phyloP scores from a whole-genome alignment of 148 eudicot species.

The Rhododendron kiyosumense region DNA sequence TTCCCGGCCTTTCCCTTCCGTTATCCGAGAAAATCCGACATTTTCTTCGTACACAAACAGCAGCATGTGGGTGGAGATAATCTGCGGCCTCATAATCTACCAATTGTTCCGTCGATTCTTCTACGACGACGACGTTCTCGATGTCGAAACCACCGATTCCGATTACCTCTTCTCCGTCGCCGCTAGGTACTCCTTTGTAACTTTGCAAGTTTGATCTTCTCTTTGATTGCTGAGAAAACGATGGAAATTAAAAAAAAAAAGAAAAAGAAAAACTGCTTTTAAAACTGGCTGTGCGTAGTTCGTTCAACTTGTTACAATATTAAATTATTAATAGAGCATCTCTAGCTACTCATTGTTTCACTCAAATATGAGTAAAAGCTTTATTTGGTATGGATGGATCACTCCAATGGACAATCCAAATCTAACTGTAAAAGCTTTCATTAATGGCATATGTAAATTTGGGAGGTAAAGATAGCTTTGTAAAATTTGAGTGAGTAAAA shows the following conservation, averaged over 20 bases:
- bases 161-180: constrained; percentile 70
- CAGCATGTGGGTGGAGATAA: constrained; percentile 65
- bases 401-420: neutral
- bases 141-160: constrained; percentile 47
- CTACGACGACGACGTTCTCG: constrained; percentile 42
- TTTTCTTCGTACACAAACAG: neutral
- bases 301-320: neutral
- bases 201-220: neutral
- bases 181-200: constrained; percentile 30
- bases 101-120: constrained; percentile 37
- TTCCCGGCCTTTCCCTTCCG: neutral
- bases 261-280: neutral
- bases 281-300: neutral
- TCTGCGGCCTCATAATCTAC: constrained; percentile 60
- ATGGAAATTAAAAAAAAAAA: too few species aligned
- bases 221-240: neutral
- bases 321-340: neutral
- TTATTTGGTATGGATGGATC: neutral
- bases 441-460: too few species aligned
- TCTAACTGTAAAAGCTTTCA: too few species aligned
- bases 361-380: neutral
- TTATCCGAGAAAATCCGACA: neutral
- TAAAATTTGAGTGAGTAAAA: too few species aligned
- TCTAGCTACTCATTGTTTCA: neutral
- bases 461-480: too few species aligned